phyloP scores from a whole-genome alignment of 164 flowering plant genomes.

The Protea cynaroides region DNA sequence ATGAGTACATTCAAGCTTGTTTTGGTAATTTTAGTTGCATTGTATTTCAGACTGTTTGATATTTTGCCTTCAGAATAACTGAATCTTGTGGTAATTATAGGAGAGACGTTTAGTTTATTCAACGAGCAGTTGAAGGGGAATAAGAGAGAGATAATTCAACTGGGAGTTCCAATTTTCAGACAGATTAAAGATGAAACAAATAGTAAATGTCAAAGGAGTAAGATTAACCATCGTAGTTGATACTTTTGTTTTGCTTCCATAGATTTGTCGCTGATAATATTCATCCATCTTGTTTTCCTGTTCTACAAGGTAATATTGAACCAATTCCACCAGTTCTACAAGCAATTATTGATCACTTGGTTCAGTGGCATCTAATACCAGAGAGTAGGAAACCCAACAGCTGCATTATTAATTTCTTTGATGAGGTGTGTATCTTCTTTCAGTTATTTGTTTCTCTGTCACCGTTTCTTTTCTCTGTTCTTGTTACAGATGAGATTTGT shows the following conservation, averaged over 20 bases:
- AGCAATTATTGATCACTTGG: constrained; percentile 67
- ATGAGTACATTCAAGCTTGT: neutral
- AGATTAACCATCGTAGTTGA: neutral
- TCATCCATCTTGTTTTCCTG: too few species aligned
- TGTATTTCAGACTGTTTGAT: neutral
- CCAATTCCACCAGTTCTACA: constrained; percentile 75
- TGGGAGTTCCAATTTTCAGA: constrained; percentile 87
- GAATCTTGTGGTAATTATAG: constrained; percentile 28
- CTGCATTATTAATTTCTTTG: constrained; percentile 86
- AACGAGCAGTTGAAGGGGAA: constrained; percentile 86
- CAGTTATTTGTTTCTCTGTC: neutral
- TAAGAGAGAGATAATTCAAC: constrained; percentile 85
- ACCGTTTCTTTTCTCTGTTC: neutral
- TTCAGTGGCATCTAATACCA: constrained; percentile 77
- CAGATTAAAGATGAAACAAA: constrained; percentile 53
- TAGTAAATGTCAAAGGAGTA: constrained; percentile 34
- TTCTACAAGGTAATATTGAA: constrained; percentile 35
- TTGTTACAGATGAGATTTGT: neutral
- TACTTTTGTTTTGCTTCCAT: constrained; percentile 2
- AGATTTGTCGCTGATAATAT: neutral
- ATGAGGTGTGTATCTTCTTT: constrained; percentile 52
- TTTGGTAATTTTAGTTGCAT: neutral
- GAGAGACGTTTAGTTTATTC: constrained; percentile 77
- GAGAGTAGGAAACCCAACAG: constrained; percentile 78
- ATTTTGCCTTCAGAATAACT: neutral